phyloP scores from a whole-genome alignment of 306 rosid species.

The Styphnolobium japonicum region DNA sequence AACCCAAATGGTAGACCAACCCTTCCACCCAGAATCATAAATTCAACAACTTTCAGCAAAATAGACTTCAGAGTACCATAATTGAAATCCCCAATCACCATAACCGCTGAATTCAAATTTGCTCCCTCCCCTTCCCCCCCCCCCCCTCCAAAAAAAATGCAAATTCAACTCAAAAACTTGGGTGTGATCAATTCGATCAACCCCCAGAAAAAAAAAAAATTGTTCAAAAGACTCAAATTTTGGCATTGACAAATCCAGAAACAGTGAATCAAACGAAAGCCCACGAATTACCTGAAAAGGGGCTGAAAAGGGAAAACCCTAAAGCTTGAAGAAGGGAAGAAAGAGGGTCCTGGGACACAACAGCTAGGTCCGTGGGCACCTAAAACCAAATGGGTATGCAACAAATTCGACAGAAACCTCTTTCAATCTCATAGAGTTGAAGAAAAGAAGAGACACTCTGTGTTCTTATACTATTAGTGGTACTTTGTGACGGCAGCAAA shows the following conservation, averaged over 20 bases:
- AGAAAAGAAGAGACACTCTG: constrained; percentile 6
- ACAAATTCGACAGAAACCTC: constrained; percentile 20
- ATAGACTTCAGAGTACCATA: constrained; percentile 4
- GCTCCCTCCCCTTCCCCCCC: not conserved
- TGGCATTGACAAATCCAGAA: not conserved
- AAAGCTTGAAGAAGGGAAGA: constrained; percentile 2
- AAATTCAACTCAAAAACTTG: not conserved
- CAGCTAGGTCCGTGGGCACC: not conserved
- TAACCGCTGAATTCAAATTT: constrained; percentile 12
- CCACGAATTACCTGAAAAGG: constrained; percentile 37
- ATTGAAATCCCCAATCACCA: constrained; percentile 27
- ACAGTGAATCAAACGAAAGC: constrained; percentile 7
- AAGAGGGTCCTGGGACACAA: not conserved
- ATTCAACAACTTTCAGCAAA: constrained; percentile 18
- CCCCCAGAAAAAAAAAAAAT: constrained; percentile 8
- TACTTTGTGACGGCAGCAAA: constrained; percentile 26
- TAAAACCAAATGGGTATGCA: constrained; percentile 22
- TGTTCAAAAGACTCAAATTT: not conserved
- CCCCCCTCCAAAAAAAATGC: not conserved
- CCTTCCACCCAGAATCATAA: constrained; percentile 20
- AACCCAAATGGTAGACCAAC: not conserved
- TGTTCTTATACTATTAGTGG: not conserved
- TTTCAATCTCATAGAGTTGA: not conserved
- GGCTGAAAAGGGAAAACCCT: constrained; percentile 40
- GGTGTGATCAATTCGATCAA: constrained; percentile 24